Evolutionary conservation across 306 rosid species (phyloP), one percentile per base, ranked within the genome.

Genomic region (Aeschynomene evenia): DNA sequence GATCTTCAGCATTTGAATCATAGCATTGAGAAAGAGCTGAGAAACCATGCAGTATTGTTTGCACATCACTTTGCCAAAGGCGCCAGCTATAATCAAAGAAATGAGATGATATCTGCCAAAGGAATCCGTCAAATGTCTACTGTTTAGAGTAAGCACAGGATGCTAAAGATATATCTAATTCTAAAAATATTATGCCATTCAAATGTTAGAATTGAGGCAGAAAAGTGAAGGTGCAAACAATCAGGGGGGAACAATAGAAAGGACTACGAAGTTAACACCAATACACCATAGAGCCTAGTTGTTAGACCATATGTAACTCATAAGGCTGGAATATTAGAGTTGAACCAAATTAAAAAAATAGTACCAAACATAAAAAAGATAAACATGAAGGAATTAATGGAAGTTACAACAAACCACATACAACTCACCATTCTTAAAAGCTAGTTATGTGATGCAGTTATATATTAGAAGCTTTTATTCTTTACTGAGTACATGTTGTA

Each of bases 51-150:
- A 94, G 68, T 48, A 94, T 85, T 66, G 87, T 78, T 73, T 94
- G 96, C 75, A 90, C 82, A 64, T 94, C 97, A 43, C 83, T 84
- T 83, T 94, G 96, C 98, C 98, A 93, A 66, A 93, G 93, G 68
- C 70, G 91, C 98, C 98, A 93, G 82, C 94, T 82, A 77, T 83
- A 90, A 78, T 90, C 96, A 87, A 93, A 90, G 85, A 93, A 85
- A 60, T 84, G 94, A 73, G 87, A 79, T 16, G 98, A 90, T 85
- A 93, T 93, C 98, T 93, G 96, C 86, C 76, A 84, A 79, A 82
- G 52, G 45, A 80, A 45, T 58, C 48, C 43, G 40, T 66, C 56
- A 50, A 69, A 63, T 60, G 31, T 29, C 54, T 20, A 24, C 20
- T 34, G 40, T 67, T 67, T 66, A 67, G 57, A 63, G 12, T 20